Percentiles rank a stretch among this genome's conserved stretches.
Conservation (phyloP, 148 eudicot species). For the Spergularia marina region DNA sequence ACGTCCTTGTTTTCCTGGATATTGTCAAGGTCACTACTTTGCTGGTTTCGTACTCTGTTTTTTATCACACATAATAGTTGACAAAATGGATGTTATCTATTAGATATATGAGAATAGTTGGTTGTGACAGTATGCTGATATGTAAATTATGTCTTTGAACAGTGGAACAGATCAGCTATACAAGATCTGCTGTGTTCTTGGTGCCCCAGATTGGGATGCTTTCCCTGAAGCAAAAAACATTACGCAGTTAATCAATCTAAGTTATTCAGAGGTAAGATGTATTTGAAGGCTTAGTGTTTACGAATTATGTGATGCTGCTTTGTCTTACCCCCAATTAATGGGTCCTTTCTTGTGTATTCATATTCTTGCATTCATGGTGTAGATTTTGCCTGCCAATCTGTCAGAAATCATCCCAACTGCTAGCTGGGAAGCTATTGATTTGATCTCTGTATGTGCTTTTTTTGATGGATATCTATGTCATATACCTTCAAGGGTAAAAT, state of each 20-base stretch:
- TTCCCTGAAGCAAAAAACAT: slow-evolving; percentile 67
- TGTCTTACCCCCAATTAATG: neutral
- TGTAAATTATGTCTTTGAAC: slow-evolving; percentile 27
- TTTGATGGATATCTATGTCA: neutral
- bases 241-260: slow-evolving; percentile 48
- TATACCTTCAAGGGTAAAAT: neutral
- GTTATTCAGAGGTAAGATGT: slow-evolving; percentile 60
- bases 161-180: slow-evolving; percentile 89
- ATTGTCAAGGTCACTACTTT: neutral
- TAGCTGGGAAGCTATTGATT: slow-evolving; percentile 79
- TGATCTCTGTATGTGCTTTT: slow-evolving; percentile 61
- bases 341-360: slow-evolving; percentile 14
- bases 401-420: slow-evolving; percentile 71
- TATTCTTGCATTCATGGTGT: slow-evolving; percentile 9
- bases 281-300: neutral
- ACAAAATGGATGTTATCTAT: neutral
- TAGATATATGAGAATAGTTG: neutral
- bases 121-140: slow-evolving; percentile 3
- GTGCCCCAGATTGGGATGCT: slow-evolving; percentile 62
- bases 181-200: slow-evolving; percentile 94
- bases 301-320: neutral
- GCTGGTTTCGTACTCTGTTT: neutral
- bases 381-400: slow-evolving; percentile 69
- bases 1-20: neutral
- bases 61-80: neutral